Base-by-base conservation (phyloP, 2,329 filamentous ascomycete genomes). In the Fusarium euwallaceae region DNA sequence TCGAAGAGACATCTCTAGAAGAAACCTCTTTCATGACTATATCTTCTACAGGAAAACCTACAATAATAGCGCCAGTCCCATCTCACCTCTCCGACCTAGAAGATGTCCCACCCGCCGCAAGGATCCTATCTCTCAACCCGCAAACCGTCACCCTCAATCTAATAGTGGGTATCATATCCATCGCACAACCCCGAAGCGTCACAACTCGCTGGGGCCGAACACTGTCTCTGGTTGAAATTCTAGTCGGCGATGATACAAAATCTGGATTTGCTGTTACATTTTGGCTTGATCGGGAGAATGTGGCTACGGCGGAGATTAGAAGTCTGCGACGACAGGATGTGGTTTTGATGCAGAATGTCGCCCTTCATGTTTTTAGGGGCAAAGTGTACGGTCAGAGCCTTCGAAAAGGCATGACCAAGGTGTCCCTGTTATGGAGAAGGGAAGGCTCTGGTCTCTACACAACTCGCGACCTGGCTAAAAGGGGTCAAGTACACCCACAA, bases 381-480 rank as follows among this genome's bases (percentile, higher is more conserved):
- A 92, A 89, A 76, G 95, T 98, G 0, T 95, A 97, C 77, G 95
- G 96, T 0, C 93, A 97, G 81, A 97, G 93, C 78, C 84, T 98
- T 71, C 90, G 93, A 32, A 89, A 89, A 72, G 90, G 91, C 9
- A 88, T 93, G 76, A 95, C 94, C 5, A 90, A 88, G 71, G 85
- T 96, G 29, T 88, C 92, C 71, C 83, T 97, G 51, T 83, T 97
- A 20, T 90, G 85, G 84, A 75, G 87, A 80, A 41, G 91, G 88
- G 80, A 81, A 78, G 68, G 87, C 2, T 74, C 84, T 5, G 92
- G 92, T 0, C 83, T 89, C 43, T 94, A 93, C 77, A 87, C 84
- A 5, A 80, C 85, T 1, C 84, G 83, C 24, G 87, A 89, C 59
- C 81, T 93, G 41, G 80, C 83, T 14, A 76, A 65, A 16, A 80